Base-by-base conservation (phyloP, 2,329 filamentous ascomycete species). In the Fusarium anthophilum region DNA sequence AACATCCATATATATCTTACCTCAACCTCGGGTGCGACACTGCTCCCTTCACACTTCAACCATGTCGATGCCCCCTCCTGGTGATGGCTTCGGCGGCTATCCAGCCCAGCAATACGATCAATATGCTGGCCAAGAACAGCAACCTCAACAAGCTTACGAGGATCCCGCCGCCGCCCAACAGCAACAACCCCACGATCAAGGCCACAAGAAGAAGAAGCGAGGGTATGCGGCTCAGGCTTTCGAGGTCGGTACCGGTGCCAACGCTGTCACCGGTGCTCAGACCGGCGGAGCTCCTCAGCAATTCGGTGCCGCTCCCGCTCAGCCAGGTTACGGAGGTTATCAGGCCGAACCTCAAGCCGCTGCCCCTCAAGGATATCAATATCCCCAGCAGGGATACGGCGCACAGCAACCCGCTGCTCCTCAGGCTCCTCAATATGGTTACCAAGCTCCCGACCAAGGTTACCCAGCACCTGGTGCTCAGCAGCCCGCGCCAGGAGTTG, bases 201-300 rank as follows among this genome's bases (percentile, higher is more conserved):
- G 50, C 48, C 85, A 86, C 72, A 91, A 89, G 83, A 95, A 95
- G 87, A 98, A 98, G 90, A 98, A 97, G 89, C 90, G 95, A 87
- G 92, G 93, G 65, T 98, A 98, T 86, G 96, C 96, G 62, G 94
- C 94, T 65, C 93, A 97, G 83, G 96, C 96, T 51, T 99, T 97
- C 83, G 96, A 97, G 68, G 96, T 98, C 78, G 94, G 93, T 57
- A 89, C 90, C 57, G 96, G 96, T 78, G 94, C 93, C 80, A 98
- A 98, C 88, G 91, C 93, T 62, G 84, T 82, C 63, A 82, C 81
- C 60, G 89, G 86, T 41, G 89, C 88, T 64, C 85, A 86, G 76
- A 62, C 79, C 39, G 83, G 76, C 38, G 81, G 78, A 28, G 81
- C 69, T 50, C 37, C 82, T 38, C 85, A 84, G 61, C 80, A 76